Base-by-base conservation (phyloP, 345 rosid species). In the Turritis glabra region DNA sequence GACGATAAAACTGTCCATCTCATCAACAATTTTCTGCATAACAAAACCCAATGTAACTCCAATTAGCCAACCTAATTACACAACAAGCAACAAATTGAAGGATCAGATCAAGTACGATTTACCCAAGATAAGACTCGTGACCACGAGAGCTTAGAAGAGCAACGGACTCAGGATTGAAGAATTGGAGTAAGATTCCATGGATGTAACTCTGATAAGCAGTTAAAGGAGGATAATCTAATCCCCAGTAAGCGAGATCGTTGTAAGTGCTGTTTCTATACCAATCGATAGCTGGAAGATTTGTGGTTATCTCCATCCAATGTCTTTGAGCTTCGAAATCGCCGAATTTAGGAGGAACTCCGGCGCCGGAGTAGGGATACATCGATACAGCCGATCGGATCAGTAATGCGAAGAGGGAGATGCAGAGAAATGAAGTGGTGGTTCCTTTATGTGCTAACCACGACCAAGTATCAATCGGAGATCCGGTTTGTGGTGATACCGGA, bases 221-320 rank as follows among this genome's bases (percentile, higher is more conserved):
- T 43, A 95, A 86, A 23, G 99, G 98, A 78, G 98, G 99, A 67
- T 95, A 95, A 79, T 95, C 99, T 41, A 95, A 92, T 50, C 99
- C 99, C 99, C 97, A 92, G 71, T 90, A 95, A 80, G 78, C 70
- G 33, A 92, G 88, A 80, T 95, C 90, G 58, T 95, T 95, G 76
- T 15, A 17, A 18, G 87, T 89, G 77, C 87, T 75, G 56, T 89
- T 92, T 33, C 71, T 76, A 74, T 95, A 90, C 97, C 99, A 95
- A 3, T 89, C 86, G 56, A 54, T 72, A 5, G 55, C 67, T 0
- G 92, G 91, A 33, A 90, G 88, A 84, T 92, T 89, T 2, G 80
- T 58, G n/a, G 99, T 90, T 59, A 92, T 90, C 89, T 92, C 99
- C 99, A 95, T 92, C 98, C 99, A 95, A 78, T 92, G 99, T 75